phyloP scores from a whole-genome alignment of 2,329 filamentous ascomycete species.

The Phialophora macrospora region DNA sequence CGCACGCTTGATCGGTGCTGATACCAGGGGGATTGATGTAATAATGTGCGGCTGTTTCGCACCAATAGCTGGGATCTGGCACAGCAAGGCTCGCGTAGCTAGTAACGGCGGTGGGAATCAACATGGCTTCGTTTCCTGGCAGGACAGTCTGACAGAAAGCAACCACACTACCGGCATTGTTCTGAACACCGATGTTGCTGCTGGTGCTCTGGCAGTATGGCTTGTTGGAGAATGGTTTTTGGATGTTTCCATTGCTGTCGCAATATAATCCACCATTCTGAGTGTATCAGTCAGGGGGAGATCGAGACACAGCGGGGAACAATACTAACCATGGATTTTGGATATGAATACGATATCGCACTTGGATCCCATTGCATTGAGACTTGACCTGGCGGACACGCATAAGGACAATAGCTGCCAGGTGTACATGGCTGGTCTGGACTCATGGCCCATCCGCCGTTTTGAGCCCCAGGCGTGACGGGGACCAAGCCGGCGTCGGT shows the following conservation, averaged over 20 bases:
- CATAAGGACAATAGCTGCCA: constrained; percentile 75
- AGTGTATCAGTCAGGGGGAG: constrained; percentile 26
- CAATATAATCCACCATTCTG: constrained; percentile 78
- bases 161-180: constrained; percentile 66
- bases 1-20: constrained; percentile 63
- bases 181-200: constrained; percentile 67
- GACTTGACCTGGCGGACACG: constrained; percentile 75
- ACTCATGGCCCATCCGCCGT: constrained; percentile 80
- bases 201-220: constrained; percentile 73
- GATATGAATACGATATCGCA: constrained; percentile 69
- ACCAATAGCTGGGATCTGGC: constrained; percentile 73
- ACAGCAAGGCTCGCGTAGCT: constrained; percentile 66
- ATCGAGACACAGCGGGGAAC: constrained; percentile 4
- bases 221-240: constrained; percentile 70
- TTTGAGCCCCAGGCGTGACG: constrained; percentile 66
- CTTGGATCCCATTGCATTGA: constrained; percentile 78
- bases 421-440: constrained; percentile 72
- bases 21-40: constrained; percentile 79
- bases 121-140: constrained; percentile 79
- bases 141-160: constrained; percentile 80
- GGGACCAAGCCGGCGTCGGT: constrained; percentile 68
- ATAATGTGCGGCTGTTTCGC: constrained; percentile 73
- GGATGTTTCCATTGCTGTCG: constrained; percentile 66
- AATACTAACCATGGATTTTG: constrained; percentile 70
- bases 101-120: constrained; percentile 74